phyloP scores from a whole-genome alignment of 2,329 filamentous ascomycete species.

The Ophiostoma himal-ulmi region DNA sequence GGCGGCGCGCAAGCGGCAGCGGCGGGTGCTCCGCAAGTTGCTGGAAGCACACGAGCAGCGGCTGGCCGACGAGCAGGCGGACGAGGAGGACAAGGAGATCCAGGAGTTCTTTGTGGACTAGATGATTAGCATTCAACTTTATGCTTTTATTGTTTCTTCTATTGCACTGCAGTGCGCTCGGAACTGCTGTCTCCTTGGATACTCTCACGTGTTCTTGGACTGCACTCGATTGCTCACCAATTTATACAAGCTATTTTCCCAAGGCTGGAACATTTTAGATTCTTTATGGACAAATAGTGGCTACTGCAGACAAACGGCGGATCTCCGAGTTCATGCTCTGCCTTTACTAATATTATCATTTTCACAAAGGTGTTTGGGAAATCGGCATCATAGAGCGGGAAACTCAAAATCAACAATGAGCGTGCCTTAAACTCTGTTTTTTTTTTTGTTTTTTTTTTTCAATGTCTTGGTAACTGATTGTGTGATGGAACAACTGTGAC shows the following conservation, averaged over 20 bases:
- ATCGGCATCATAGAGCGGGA: conserved; percentile 9
- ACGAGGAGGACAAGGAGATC: conserved; percentile 69
- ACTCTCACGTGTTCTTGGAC: neutral
- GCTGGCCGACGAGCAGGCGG: conserved; percentile 50
- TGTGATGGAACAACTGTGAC: too few species aligned
- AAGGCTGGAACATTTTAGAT: neutral
- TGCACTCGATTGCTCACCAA: neutral
- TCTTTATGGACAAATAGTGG: neutral
- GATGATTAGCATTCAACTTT: neutral
- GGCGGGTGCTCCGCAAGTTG: conserved; percentile 59
- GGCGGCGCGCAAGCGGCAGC: conserved; percentile 63
- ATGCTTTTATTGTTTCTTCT: neutral
- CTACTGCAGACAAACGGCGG: neutral
- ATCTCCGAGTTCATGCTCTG: neutral
- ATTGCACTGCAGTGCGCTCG: neutral
- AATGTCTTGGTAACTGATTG: neutral
- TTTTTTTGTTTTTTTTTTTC: neutral
- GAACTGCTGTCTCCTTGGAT: neutral
- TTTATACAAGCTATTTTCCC: neutral
- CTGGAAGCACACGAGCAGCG: conserved; percentile 57
- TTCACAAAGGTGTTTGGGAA: conserved; percentile 11
- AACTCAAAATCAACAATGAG: conserved; percentile 2
- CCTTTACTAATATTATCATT: conserved; percentile 5
- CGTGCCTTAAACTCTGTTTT: neutral
- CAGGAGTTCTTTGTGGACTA: conserved; percentile 61